phyloP scores from a whole-genome alignment of 805 yeast genomes.

The Lipomyces mesembrius region DNA sequence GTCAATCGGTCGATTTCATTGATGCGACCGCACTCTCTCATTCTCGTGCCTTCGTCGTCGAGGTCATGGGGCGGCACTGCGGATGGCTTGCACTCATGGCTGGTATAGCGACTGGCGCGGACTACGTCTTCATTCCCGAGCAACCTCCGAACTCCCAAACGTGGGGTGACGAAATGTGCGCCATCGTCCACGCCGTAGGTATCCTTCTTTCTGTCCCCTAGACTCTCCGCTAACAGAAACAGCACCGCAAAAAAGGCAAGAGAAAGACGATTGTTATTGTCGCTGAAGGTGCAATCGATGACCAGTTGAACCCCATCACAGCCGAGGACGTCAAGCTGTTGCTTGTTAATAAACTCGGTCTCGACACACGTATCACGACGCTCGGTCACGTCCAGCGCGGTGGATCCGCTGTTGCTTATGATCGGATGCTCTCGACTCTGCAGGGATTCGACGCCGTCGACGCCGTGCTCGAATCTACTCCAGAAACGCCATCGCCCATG shows the following conservation, averaged over 20 bases:
- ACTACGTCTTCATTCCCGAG: constrained; percentile 92
- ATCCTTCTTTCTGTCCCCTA: not conserved
- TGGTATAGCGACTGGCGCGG: constrained; percentile 96
- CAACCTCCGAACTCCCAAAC: constrained; percentile 74
- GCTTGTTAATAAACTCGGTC: constrained; percentile 72
- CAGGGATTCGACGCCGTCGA: constrained; percentile 98
- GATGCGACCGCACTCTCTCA: constrained; percentile 98
- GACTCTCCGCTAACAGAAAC: constrained; percentile 39
- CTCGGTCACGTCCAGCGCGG: constrained; percentile 99
- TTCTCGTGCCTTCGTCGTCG: constrained; percentile 95
- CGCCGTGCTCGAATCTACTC: constrained; percentile 86
- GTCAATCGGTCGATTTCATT: constrained; percentile 92
- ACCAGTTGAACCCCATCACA: constrained; percentile 77
- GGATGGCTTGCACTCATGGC: constrained; percentile 99
- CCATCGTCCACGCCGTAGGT: constrained; percentile 55
- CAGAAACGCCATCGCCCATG: constrained; percentile 92
- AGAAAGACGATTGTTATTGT: constrained; percentile 95
- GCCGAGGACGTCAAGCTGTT: constrained; percentile 81
- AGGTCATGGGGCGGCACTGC: constrained; percentile 99
- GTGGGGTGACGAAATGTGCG: constrained; percentile 82
- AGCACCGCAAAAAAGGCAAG: constrained; percentile 86
- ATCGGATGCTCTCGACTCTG: constrained; percentile 85
- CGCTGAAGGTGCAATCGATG: constrained; percentile 95
- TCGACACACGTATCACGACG: constrained; percentile 93
- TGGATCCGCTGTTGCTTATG: constrained; percentile 96